Evolutionary conservation across 768 basidiomycete genomes (phyloP), one percentile per base, ranked within the genome.

Genomic region (Psilocybe azurescens): DNA sequence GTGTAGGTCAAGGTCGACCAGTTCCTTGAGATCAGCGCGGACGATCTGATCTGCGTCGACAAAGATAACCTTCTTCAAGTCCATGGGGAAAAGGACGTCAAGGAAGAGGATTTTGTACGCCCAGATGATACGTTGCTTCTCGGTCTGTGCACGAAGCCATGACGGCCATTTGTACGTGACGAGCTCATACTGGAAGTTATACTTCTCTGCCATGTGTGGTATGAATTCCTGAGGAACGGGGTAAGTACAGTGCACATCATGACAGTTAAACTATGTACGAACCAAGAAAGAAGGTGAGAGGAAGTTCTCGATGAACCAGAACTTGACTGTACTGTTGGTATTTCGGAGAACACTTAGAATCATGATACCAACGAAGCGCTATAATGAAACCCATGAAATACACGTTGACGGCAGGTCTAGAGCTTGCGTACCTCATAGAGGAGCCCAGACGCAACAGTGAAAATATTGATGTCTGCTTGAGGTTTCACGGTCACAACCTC

Each of bases 241-340:
- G 53, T 18, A 39, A 47, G 11, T 47, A 44, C 10, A 9, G 39
- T 46, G 9, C 13, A 14, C 18, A 48, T 57, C 13, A 9, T 41
- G 13, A 16, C 24, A 63, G 33, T 36, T 51, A 3, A 7, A 32
- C 50, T 24, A 36, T 36, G 33, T 5, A 79, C 86, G 68, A 67
- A 94, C 95, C 61, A 98, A 77, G 86, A 99, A 99, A 0, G 95
- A 92, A 0, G 97, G 97, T 0, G 97, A 99, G 13, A 99, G 83
- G 85, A 99, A 99, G 78, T 99, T 99, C 73, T 97, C 93, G 65
- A 99, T 99, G 77, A 99, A 99, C 97, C 97, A 99, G 78, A 99
- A 99, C 74, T 99, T 99, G 75, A 99, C 96, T 29, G 88, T 91
- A 69, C 90, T 92, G 18, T 95, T 89, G 16, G 97, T 99, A 71